Conservation (phyloP, 2,329 filamentous ascomycete species). For the Penicillium nordicum region DNA sequence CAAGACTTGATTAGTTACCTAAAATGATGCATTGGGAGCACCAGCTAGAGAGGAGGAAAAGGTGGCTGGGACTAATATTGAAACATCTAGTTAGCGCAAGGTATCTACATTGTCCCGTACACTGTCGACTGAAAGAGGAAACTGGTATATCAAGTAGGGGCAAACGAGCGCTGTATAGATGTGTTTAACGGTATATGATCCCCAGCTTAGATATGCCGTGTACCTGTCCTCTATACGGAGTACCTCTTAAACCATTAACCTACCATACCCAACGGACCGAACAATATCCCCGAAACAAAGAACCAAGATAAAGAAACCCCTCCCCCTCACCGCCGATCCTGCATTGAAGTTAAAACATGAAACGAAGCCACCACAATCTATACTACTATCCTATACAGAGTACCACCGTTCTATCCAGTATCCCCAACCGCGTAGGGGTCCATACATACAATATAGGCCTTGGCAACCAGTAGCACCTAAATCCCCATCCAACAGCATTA, state of each 20-base stretch:
- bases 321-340: not conserved
- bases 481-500: not conserved
- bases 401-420: not conserved
- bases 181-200: not conserved
- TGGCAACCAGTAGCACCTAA: not conserved
- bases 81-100: not conserved
- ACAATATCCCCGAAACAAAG: not conserved
- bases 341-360: not conserved
- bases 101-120: not conserved
- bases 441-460: not conserved
- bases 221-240: too few species aligned
- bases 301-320: not conserved
- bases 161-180: not conserved
- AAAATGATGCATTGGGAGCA: too few species aligned
- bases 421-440: not conserved
- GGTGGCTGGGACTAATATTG: not conserved
- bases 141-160: not conserved
- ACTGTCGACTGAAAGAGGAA: not conserved
- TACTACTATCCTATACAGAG: not conserved
- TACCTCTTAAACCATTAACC: not conserved
- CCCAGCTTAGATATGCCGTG: not conserved
- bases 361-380: not conserved
- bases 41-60: not conserved
- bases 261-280: not conserved
- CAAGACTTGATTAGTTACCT: not conserved